A percentile compares a stretch with the other conserved stretches of the same genome.
phyloP scores from a whole-genome alignment of 2,329 filamentous ascomycete genomes.

The Ceratocystis papillata region DNA sequence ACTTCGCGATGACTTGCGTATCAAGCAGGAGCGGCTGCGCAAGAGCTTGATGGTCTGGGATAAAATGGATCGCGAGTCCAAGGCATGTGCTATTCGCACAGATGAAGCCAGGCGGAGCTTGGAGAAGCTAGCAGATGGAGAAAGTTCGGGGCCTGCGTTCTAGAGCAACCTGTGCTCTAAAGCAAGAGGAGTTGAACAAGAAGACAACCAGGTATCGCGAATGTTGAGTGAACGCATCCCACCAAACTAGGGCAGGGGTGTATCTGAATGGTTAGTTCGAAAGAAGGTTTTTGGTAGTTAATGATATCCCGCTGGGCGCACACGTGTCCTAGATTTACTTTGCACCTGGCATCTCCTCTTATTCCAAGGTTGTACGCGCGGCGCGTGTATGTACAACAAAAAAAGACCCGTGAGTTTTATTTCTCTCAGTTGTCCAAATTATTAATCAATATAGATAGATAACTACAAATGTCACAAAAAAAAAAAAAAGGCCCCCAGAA shows the following conservation, averaged over 20 bases:
- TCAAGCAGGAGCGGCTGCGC: conserved; percentile 45
- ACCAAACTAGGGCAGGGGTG: neutral
- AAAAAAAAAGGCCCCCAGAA: too few species aligned
- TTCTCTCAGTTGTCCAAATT: too few species aligned
- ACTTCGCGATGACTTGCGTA: conserved; percentile 42
- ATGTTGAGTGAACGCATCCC: neutral
- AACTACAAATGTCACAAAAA: too few species aligned
- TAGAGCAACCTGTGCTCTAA: conserved; percentile 27
- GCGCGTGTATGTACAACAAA: neutral
- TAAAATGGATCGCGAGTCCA: conserved; percentile 43
- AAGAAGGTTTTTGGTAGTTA: conserved; percentile 10
- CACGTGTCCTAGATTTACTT: neutral
- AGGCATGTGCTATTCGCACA: conserved; percentile 44
- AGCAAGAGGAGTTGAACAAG: neutral
- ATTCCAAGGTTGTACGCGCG: neutral
- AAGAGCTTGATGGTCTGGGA: conserved; percentile 46
- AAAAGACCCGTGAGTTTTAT: too few species aligned
- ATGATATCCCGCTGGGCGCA: conserved; percentile 20
- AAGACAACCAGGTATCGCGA: neutral
- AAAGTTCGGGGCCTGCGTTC: conserved; percentile 46
- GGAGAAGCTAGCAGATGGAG: conserved; percentile 44
- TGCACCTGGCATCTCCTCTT: neutral
- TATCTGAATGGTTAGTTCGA: neutral
- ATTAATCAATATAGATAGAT: too few species aligned
- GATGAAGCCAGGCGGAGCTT: conserved; percentile 48